Conservation (phyloP, 768 basidiomycete genomes). For the Suillus brevipes region DNA sequence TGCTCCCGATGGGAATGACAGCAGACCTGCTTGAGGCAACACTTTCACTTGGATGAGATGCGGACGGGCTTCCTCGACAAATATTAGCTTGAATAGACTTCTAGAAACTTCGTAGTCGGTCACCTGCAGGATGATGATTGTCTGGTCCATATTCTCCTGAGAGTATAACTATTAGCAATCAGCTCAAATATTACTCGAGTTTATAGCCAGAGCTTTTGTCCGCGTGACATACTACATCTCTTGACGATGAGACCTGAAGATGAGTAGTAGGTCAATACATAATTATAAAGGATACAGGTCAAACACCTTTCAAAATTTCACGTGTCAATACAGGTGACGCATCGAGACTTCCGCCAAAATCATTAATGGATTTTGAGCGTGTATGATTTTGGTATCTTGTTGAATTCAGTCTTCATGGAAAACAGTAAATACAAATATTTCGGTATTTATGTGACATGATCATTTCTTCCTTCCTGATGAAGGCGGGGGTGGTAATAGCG, state of each 20-base stretch:
- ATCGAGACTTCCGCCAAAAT: not conserved
- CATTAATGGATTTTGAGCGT: not conserved
- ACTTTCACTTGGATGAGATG: not conserved
- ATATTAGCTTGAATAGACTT: not conserved
- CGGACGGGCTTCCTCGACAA: not conserved
- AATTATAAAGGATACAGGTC: not conserved
- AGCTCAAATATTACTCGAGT: not conserved
- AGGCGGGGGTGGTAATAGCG: constrained; percentile 85
- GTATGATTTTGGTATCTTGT: not conserved
- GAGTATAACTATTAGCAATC: not conserved
- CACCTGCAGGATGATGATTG: not conserved
- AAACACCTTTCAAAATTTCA: not conserved
- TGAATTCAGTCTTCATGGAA: no score
- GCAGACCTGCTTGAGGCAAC: not conserved
- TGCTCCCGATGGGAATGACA: not conserved
- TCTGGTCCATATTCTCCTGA: not conserved
- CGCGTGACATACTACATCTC: not conserved
- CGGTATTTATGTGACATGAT: constrained; percentile 19
- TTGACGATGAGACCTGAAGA: not conserved
- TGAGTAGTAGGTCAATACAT: not conserved
- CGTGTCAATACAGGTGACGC: not conserved
- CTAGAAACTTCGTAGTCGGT: not conserved
- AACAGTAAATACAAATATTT: not conserved
- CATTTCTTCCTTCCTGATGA: constrained; percentile 52
- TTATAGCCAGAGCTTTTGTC: not conserved